Evolutionary conservation across 2,329 filamentous ascomycete species (phyloP).

Genomic region (Zymoseptoria pseudotritici): DNA sequence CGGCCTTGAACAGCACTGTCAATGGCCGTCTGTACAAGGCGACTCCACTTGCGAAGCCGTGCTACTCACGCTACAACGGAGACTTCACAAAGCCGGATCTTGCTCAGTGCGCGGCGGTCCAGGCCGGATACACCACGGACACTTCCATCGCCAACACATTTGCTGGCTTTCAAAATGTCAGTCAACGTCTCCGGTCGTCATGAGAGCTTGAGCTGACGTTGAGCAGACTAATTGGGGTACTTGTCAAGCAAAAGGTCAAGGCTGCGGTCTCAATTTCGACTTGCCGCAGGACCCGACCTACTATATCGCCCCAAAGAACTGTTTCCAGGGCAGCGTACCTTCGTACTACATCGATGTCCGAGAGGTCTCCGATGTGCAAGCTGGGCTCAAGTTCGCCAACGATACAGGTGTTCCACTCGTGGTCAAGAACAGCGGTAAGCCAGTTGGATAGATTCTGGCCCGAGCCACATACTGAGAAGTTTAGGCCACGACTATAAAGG

Average conservation of each 20-base stretch:
- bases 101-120: conserved; percentile 9
- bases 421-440: conserved; percentile 22
- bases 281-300: conserved; percentile 6
- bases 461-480: neutral
- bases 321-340: conserved; percentile 14
- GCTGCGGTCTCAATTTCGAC: conserved; percentile 12
- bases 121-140: conserved; percentile 10
- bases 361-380: conserved; percentile 15
- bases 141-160: conserved; percentile 7
- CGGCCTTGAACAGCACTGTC: conserved; percentile 14
- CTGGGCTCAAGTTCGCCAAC: conserved; percentile 18
- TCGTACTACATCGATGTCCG: conserved; percentile 21
- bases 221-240: conserved; percentile 10
- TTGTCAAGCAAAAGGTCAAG: conserved; percentile 11
- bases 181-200: neutral
- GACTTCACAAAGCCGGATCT: neutral
- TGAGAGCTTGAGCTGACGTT: neutral
- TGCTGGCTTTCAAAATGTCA: conserved; percentile 12
- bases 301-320: conserved; percentile 7
- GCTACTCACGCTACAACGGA: conserved; percentile 12
- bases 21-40: conserved; percentile 5
- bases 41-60: conserved; percentile 13
- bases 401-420: conserved; percentile 16
- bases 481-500: conserved; percentile 10
- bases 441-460: conserved; percentile 3